Evolutionary conservation across 1,139 yeast genomes (phyloP), one percentile per base, ranked within the genome.

Genomic region (Suhomyces yuchorum): DNA sequence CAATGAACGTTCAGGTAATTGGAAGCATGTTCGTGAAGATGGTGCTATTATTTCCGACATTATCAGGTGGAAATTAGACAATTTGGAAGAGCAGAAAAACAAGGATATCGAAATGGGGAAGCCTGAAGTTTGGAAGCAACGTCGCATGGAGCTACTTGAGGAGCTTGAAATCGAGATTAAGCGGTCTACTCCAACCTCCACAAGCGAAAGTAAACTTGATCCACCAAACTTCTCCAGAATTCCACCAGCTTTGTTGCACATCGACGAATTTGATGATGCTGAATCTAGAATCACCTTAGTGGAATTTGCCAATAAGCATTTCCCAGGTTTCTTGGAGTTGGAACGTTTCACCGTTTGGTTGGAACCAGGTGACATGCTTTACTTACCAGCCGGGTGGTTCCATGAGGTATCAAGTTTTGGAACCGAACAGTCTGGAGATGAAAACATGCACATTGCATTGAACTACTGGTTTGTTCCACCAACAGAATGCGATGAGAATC

Each of bases 391-490:
- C 1, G 90, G 92, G 1, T 86, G 92, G 92, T 86, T 86, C 59
- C 93, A 86, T 61, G 93, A 86, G 61, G 93, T 86, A 1, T 78
- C 87, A 23, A 83, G 89, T n/a, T 83, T 72, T 61, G 84, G 85
- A 0, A 57, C 48, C 4, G 56, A 44, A 6, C 42, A 51, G 24
- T 14, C 18, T 8, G 24, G 9, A 8, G 26, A 33, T 17, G 58
- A 60, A 12, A 62, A 66, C 22, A 67, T 74, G 4, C 92, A 86
- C 59, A 69, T 80, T 42, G 91, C 91, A 0, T 56, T 85, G 6
- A 86, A 86, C 60, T 85, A 85, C 62, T 86, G 93, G 93, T 84
- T 81, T 61, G 73, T 81, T 4, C 90, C 91, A 2, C 88, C 89
- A 0, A 75, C 75, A 42, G 72, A 70, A 0, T 52, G 53, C 8